Conservation (phyloP, 2,329 filamentous ascomycete species). For the Exophiala xenobiotica region DNA sequence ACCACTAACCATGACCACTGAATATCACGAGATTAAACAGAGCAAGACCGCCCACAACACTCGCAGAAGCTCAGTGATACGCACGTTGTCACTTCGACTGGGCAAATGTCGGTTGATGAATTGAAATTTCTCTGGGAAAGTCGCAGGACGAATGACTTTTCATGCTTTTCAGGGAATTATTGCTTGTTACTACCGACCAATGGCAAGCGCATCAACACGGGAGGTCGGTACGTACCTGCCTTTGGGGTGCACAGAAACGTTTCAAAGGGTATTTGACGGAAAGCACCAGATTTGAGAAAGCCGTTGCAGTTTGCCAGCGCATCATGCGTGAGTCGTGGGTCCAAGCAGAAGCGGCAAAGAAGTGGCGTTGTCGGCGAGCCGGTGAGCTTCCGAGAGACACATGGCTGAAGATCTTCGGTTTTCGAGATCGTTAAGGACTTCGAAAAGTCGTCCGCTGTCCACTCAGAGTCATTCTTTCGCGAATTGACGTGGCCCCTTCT, state of each 20-base stretch:
- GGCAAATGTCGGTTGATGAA: not conserved
- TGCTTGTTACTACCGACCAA: not conserved
- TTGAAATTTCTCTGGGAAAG: not conserved
- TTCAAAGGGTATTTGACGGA: constrained; percentile 12
- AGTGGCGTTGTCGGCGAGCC: constrained; percentile 24
- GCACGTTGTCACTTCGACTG: constrained; percentile 13
- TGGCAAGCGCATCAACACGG: constrained; percentile 8
- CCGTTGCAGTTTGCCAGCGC: constrained; percentile 25
- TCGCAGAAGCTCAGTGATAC: not conserved
- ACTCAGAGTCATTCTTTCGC: constrained; percentile 14
- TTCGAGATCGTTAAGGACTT: constrained; percentile 1
- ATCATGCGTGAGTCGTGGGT: constrained; percentile 25
- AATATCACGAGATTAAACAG: no score
- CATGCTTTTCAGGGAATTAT: not conserved
- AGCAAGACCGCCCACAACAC: no score
- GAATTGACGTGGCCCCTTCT: constrained; percentile 24
- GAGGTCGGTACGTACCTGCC: constrained; percentile 14
- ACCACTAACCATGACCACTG: no score
- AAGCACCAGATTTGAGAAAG: constrained; percentile 7
- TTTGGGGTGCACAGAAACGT: constrained; percentile 7
- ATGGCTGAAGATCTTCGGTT: constrained; percentile 23
- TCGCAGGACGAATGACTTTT: not conserved
- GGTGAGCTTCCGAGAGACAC: constrained; percentile 16
- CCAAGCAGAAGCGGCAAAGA: constrained; percentile 14
- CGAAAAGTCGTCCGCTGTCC: constrained; percentile 6